phyloP scores from a whole-genome alignment of 352 stramenopile genomes.

The Globisporangium alternatum region DNA sequence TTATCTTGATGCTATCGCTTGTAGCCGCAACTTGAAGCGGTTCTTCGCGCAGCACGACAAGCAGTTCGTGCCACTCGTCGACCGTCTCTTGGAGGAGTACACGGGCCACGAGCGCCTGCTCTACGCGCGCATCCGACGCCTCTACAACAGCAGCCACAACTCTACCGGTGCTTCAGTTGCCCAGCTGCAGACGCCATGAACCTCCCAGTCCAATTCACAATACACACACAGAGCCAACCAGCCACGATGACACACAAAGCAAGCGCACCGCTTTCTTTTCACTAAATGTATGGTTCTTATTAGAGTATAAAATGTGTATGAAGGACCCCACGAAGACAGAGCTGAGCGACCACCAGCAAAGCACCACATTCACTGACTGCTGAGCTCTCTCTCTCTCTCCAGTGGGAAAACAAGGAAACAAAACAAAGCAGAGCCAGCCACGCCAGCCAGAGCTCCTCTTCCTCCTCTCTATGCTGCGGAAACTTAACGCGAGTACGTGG shows the following conservation, averaged over 20 bases:
- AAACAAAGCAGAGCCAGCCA: slow-evolving; percentile 13
- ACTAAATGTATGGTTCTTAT: slow-evolving; percentile 18
- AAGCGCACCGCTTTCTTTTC: background rate
- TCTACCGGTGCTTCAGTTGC: background rate
- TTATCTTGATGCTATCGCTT: background rate
- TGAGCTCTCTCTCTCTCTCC: background rate
- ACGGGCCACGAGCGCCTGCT: slow-evolving; percentile 51
- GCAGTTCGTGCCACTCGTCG: slow-evolving; percentile 36
- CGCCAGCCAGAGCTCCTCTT: slow-evolving; percentile 3
- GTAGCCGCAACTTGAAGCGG: slow-evolving; percentile 30
- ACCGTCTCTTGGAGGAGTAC: slow-evolving; percentile 47
- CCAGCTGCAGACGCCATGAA: slow-evolving; percentile 7
- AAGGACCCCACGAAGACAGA: background rate
- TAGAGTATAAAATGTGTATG: slow-evolving; percentile 25
- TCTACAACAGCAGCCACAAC: slow-evolving; percentile 23
- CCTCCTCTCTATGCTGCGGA: slow-evolving; percentile 17
- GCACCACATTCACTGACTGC: background rate
- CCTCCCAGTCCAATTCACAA: background rate
- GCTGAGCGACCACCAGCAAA: background rate
- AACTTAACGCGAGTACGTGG: slow-evolving; percentile 73
- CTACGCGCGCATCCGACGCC: slow-evolving; percentile 41
- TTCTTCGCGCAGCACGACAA: slow-evolving; percentile 53
- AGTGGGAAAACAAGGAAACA: slow-evolving; percentile 5
- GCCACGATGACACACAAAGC: background rate
- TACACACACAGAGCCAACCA: background rate